phyloP scores from a whole-genome alignment of 2,329 filamentous ascomycete genomes.

The Sporothrix inflata region DNA sequence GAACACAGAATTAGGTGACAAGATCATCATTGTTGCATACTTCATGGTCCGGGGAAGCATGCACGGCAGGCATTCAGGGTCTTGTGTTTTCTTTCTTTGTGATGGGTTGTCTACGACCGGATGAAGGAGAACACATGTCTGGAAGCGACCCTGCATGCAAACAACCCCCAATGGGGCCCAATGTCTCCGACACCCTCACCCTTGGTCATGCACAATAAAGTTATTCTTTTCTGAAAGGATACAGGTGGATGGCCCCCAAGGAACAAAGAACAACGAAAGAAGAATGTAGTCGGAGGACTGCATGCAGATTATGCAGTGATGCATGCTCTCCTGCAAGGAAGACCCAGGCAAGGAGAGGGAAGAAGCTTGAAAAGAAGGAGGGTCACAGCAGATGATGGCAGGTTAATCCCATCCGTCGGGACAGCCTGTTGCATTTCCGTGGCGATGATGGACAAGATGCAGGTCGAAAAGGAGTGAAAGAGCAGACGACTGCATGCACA shows the following conservation, averaged over 20 bases:
- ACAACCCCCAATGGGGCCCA: background rate
- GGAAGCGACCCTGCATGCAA: background rate
- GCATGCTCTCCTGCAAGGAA: background rate
- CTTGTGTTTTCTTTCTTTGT: background rate
- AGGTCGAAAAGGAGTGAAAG: background rate
- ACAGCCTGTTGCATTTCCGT: background rate
- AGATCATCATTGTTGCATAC: background rate
- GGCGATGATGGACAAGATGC: background rate
- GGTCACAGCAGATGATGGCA: background rate
- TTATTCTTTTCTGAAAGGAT: background rate
- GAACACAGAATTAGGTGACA: background rate
- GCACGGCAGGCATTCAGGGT: background rate
- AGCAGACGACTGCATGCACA: background rate
- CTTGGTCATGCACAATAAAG: slow-evolving; percentile 5
- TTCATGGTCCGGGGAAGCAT: background rate
- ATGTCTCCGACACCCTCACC: slow-evolving; percentile 1
- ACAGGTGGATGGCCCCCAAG: background rate
- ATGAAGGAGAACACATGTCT: background rate
- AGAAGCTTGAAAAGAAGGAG: background rate
- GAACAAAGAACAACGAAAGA: background rate
- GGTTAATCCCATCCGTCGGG: background rate
- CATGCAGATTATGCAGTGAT: background rate
- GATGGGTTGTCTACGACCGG: background rate
- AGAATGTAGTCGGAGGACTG: background rate
- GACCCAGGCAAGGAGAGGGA: background rate